These are phyloP conservation scores for Rosa persica DNA, from an alignment of 306 rosid genomes.

Conservation along the genomic window DNA sequence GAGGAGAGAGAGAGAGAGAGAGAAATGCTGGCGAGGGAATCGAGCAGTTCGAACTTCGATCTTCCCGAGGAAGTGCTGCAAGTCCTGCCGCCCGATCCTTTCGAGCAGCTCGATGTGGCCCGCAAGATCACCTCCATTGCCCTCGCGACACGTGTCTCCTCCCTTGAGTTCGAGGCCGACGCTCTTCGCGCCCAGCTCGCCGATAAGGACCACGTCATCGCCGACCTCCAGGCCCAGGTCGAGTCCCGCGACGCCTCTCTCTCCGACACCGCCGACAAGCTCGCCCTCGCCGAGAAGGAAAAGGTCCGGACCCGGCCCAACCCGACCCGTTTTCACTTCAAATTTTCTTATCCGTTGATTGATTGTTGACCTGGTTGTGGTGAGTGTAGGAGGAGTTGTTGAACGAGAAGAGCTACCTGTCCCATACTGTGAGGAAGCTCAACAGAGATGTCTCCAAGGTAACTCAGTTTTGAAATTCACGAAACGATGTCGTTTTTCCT, in stretches of 20 bases:
- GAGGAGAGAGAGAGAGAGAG: too few species aligned
- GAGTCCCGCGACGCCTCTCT: constrained; percentile 58
- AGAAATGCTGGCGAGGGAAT: constrained; percentile 51
- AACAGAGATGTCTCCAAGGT: constrained; percentile 93
- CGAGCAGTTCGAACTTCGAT: constrained; percentile 45
- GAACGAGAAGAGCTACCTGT: constrained; percentile 61
- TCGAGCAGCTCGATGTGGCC: constrained; percentile 91
- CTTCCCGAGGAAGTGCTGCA: constrained; percentile 67
- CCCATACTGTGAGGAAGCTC: constrained; percentile 71
- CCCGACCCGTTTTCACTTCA: not conserved
- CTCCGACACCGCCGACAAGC: constrained; percentile 53
- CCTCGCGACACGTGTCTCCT: constrained; percentile 70
- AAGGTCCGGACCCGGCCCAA: too few species aligned
- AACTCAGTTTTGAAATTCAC: not conserved
- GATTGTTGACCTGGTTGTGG: not conserved
- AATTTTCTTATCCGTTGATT: not conserved
- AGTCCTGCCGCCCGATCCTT: constrained; percentile 82
- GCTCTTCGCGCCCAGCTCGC: constrained; percentile 47
- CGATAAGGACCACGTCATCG: constrained; percentile 54
- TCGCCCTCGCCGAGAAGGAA: constrained; percentile 46
- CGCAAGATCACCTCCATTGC: constrained; percentile 90
- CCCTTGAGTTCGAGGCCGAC: constrained; percentile 56
- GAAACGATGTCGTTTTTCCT: constrained; percentile 7
- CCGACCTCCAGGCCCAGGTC: constrained; percentile 60
- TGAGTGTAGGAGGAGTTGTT: constrained; percentile 57